Evolutionary conservation across 371 early-diverging fungal genomes (phyloP).

Genomic region (Mortierella sp.): DNA sequence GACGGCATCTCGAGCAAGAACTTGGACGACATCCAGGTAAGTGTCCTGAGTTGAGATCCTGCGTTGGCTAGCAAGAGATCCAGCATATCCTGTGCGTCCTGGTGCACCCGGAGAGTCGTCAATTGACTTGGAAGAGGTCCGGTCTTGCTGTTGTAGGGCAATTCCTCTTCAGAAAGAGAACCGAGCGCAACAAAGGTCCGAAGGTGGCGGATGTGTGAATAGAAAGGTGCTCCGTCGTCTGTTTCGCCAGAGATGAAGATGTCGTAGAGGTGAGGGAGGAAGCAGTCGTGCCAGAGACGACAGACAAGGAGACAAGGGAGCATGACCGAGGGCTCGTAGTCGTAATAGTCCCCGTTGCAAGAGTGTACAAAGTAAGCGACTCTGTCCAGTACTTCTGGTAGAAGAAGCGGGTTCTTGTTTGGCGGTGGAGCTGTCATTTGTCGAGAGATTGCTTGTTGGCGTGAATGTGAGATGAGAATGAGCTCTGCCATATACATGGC

Average conservation of each 20-base stretch:
- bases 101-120: background rate
- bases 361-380: background rate
- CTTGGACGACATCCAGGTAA: background rate
- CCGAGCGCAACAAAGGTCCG: background rate
- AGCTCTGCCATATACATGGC: too few relatives aligned
- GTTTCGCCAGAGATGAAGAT: background rate
- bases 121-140: background rate
- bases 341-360: background rate
- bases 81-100: background rate
- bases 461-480: background rate
- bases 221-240: background rate
- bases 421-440: background rate
- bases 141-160: background rate
- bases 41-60: background rate
- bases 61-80: background rate
- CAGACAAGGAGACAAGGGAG: conserved; percentile 29
- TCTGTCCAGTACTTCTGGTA: conserved; percentile 19
- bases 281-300: conserved; percentile 29
- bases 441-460: background rate
- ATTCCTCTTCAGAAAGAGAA: background rate
- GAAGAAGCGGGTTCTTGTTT: background rate
- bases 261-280: conserved; percentile 24
- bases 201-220: background rate
- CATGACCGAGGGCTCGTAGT: background rate
- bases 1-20: background rate